phyloP scores from a whole-genome alignment of 169 alveolate species.

The Cryptosporidium sp. region DNA sequence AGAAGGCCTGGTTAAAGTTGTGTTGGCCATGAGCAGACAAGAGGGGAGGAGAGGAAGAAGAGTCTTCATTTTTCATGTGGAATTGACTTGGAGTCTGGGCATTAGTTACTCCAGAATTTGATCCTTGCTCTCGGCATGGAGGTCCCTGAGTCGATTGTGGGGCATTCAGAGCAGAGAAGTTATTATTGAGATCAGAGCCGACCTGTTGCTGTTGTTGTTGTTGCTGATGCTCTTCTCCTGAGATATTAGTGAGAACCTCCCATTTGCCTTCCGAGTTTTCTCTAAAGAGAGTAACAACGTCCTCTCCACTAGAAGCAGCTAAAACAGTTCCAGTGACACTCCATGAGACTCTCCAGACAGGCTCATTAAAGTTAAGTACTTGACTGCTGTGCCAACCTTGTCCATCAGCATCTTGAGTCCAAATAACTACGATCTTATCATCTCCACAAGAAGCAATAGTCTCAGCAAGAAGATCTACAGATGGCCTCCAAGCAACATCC shows the following conservation, averaged over 20 bases:
- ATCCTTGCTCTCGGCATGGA: not conserved
- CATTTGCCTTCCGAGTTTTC: constrained; percentile 80
- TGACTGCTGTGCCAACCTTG: constrained; percentile 79
- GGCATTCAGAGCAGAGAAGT: not conserved
- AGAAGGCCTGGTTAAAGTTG: not conserved
- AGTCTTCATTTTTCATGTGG: not conserved
- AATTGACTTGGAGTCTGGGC: constrained; percentile 20
- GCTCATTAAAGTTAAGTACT: constrained; percentile 76
- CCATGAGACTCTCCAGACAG: constrained; percentile 83
- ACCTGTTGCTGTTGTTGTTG: constrained; percentile 9
- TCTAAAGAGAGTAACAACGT: constrained; percentile 74
- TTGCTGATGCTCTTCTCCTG: constrained; percentile 20
- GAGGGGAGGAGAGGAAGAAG: not conserved
- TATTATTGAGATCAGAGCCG: not conserved
- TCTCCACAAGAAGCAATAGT: constrained; percentile 86
- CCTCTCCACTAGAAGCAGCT: constrained; percentile 81
- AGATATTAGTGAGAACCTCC: constrained; percentile 79
- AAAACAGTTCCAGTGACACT: constrained; percentile 80
- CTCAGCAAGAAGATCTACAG: constrained; percentile 78
- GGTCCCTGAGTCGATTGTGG: not conserved
- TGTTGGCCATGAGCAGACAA: not conserved
- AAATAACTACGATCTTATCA: constrained; percentile 81
- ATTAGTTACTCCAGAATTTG: not conserved
- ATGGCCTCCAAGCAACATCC: constrained; percentile 91
- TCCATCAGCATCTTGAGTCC: constrained; percentile 79